Conservation (phyloP, 371 early-diverging fungal genomes). For the Mortierella sp. region DNA sequence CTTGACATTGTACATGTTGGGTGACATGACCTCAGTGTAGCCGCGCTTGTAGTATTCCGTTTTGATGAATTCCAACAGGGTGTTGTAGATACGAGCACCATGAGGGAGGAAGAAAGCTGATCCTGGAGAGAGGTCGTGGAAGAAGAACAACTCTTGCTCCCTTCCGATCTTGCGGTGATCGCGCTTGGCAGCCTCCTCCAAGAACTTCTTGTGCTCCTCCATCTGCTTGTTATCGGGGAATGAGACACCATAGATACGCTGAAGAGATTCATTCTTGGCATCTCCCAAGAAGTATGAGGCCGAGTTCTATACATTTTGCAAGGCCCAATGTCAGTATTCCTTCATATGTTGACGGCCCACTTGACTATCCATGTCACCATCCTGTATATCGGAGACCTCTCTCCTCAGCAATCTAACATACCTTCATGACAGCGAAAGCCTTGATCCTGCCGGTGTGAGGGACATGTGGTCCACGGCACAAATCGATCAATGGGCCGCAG, state of each 20-base stretch:
- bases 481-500: slow-evolving; percentile 98
- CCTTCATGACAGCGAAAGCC: slow-evolving; percentile 93
- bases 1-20: slow-evolving; percentile 95
- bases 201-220: slow-evolving; percentile 93
- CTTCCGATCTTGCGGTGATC: slow-evolving; percentile 99
- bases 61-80: slow-evolving; percentile 88
- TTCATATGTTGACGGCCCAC: too few species aligned
- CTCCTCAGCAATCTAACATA: slow-evolving; percentile 14
- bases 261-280: slow-evolving; percentile 96
- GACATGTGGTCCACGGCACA: slow-evolving; percentile 99
- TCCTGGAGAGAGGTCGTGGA: slow-evolving; percentile 97
- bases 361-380: too few species aligned
- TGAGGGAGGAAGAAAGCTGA: slow-evolving; percentile 98
- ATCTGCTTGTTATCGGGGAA: slow-evolving; percentile 98
- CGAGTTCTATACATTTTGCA: slow-evolving; percentile 76
- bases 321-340: background rate
- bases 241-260: slow-evolving; percentile 99
- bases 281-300: slow-evolving; percentile 99
- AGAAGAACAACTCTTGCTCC: slow-evolving; percentile 97
- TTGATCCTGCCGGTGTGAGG: slow-evolving; percentile 96
- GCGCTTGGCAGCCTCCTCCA: slow-evolving; percentile 97
- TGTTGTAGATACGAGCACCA: slow-evolving; percentile 97
- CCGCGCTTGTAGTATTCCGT: slow-evolving; percentile 81
- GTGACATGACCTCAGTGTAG: slow-evolving; percentile 96
- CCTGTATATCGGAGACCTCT: too few species aligned